Evolutionary conservation across 371 early-diverging fungal genomes (phyloP).

Genomic region (Haplosporangium sp.): DNA sequence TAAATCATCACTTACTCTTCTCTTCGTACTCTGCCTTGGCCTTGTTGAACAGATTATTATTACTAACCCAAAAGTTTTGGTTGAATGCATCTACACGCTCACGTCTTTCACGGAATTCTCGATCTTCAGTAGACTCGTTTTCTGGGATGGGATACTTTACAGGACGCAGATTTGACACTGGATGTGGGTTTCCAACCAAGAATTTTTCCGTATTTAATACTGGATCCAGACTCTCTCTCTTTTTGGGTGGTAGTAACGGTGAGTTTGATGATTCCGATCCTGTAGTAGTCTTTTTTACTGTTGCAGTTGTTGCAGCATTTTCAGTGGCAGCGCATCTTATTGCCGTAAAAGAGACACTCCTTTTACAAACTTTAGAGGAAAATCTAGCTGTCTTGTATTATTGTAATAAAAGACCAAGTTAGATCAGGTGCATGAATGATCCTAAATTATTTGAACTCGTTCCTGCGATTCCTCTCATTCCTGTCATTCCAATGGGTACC

Average conservation of each 20-base stretch:
- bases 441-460: neutral
- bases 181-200: constrained; percentile 77
- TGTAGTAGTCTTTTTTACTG: neutral
- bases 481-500: neutral
- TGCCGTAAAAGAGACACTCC: constrained; percentile 10
- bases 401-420: neutral
- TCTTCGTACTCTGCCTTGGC: constrained; percentile 78
- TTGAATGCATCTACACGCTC: constrained; percentile 72
- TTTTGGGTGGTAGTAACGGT: constrained; percentile 7
- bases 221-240: constrained; percentile 38
- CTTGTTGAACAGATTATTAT: constrained; percentile 74
- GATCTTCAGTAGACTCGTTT: constrained; percentile 68
- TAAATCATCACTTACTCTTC: constrained; percentile 61
- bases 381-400: constrained; percentile 12
- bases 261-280: neutral
- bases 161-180: constrained; percentile 78
- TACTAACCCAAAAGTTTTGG: constrained; percentile 81
- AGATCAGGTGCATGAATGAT: neutral
- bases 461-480: neutral
- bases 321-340: neutral
- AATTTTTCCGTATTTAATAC: constrained; percentile 36
- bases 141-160: constrained; percentile 71
- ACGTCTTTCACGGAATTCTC: constrained; percentile 46
- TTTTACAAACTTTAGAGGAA: constrained; percentile 2
- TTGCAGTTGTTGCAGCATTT: neutral